Percentiles rank a stretch among this genome's conserved stretches.
phyloP scores from a whole-genome alignment of 805 yeast genomes.

The Schwanniomyces sp. region DNA sequence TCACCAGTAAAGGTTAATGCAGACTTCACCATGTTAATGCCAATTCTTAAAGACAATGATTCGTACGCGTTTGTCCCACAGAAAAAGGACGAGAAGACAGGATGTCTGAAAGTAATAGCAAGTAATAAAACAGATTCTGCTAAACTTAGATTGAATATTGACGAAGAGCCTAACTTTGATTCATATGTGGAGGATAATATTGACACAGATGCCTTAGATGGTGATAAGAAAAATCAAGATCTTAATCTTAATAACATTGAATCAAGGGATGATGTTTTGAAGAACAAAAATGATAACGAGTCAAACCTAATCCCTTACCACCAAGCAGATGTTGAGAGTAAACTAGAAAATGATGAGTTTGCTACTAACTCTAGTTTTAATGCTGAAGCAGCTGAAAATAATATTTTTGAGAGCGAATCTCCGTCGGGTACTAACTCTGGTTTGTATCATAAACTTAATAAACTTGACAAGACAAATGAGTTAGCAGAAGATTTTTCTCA shows the following conservation, averaged over 20 bases:
- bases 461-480: conserved; percentile 15
- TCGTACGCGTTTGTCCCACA: neutral
- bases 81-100: neutral
- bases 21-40: conserved; percentile 23
- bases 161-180: conserved; percentile 43
- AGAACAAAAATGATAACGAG: neutral
- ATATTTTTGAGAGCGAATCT: conserved; percentile 3
- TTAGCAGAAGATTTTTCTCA: conserved; percentile 28
- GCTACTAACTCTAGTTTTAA: neutral
- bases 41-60: conserved; percentile 6
- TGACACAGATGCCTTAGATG: conserved; percentile 46
- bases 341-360: neutral
- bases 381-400: neutral
- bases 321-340: neutral
- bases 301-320: neutral
- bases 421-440: conserved; percentile 4
- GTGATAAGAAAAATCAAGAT: conserved; percentile 7
- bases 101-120: neutral
- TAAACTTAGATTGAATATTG: conserved; percentile 1
- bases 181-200: conserved; percentile 56
- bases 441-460: conserved; percentile 7
- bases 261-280: neutral
- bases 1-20: conserved; percentile 31
- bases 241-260: neutral
- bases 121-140: neutral